Base-by-base conservation (phyloP, 2,329 filamentous ascomycete species). In the Thielaviopsis euricoi region DNA sequence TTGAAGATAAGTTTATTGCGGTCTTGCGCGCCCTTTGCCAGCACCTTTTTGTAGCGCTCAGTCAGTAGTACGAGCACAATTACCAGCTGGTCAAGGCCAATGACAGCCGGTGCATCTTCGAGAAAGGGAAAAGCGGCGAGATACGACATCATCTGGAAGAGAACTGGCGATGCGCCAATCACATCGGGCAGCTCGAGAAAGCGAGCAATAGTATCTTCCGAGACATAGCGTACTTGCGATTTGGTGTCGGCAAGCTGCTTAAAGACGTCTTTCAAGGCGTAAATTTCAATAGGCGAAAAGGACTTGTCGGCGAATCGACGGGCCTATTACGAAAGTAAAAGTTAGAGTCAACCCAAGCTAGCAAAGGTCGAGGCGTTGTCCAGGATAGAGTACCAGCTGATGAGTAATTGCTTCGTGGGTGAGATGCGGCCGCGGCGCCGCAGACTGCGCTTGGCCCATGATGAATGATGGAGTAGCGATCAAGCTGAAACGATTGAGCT, bases 171-270 rank as follows among this genome's bases (percentile, higher is more conserved):
- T 7, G 79, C 83, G 55, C 75, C 77, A 25, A 89, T 71, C 25
- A 83, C 76, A 65, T 88, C 84, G 3, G 86, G 86, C 21, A 89
- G 76, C 69, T 86, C 83, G 51, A 89, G 78, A 67, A 86, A 89
- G 37, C 83, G 78, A 60, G 81, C 78, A 62, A 89, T 71, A 12
- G 84, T 87, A 55, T 84, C 79, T 66, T 85, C 83, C 65, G 81
- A 86, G 62, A 87, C 77, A 66, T 87, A 86, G 55, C 74, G 74
- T 52, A 87, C 71, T 50, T 75, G 72, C 53, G 76, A 79, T 65
- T 85, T 76, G 17, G 76, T 70, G 64, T 88, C 84, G 62, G 85
- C 82, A 21, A 89, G 80, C 59, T 75, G 79, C 60, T 76, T 78
- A 71, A 89, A 89, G 65, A 87, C 84, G 66, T 86, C 81, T 64